Conservation (phyloP, 2,329 filamentous ascomycete genomes). For the Fusarium oxysporum region DNA sequence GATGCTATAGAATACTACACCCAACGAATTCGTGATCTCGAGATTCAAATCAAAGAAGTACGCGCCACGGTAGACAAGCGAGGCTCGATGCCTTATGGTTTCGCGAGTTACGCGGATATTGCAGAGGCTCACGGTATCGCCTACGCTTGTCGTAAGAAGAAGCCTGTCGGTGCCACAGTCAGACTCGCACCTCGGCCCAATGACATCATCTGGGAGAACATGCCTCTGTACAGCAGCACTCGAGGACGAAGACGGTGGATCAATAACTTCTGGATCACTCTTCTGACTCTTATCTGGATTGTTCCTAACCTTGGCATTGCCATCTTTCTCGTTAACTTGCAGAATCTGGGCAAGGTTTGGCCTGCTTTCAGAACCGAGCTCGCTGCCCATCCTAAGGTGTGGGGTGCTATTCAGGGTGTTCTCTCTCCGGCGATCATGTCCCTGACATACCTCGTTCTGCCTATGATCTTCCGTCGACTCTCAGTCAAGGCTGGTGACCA, state of each 20-base stretch:
- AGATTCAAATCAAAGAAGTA: constrained; percentile 85
- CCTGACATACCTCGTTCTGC: constrained; percentile 85
- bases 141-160: constrained; percentile 82
- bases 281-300: constrained; percentile 88
- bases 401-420: constrained; percentile 94
- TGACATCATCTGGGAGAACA: constrained; percentile 96
- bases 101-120: constrained; percentile 92
- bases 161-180: constrained; percentile 81
- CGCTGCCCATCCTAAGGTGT: constrained; percentile 71
- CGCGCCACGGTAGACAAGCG: constrained; percentile 85
- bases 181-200: constrained; percentile 85
- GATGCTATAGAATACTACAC: constrained; percentile 96
- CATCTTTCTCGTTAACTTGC: constrained; percentile 89
- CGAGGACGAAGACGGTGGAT: constrained; percentile 79
- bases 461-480: constrained; percentile 89
- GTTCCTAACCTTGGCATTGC: constrained; percentile 94
- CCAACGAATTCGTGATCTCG: constrained; percentile 83
- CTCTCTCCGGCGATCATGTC: constrained; percentile 88
- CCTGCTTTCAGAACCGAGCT: constrained; percentile 75
- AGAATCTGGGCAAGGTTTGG: constrained; percentile 86
- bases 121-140: constrained; percentile 89
- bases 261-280: constrained; percentile 84
- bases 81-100: constrained; percentile 90
- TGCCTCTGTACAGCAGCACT: constrained; percentile 76
- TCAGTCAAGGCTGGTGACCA: constrained; percentile 86